These are phyloP conservation scores for Xerocomellus amylosporus DNA, from an alignment of 768 basidiomycete genomes.

Conservation along the genomic window DNA sequence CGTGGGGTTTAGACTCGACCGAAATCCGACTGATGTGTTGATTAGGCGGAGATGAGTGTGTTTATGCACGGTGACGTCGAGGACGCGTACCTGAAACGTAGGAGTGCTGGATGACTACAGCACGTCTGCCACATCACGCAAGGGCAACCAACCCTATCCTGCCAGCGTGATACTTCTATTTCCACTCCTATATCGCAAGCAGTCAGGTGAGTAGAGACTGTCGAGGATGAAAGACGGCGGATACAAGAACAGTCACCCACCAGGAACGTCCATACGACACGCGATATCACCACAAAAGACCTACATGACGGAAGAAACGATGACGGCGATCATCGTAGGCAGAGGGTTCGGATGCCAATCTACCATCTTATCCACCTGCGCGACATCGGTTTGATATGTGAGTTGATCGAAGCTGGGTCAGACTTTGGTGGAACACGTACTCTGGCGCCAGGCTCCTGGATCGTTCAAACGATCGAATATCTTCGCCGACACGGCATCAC, in stretches of 20 bases:
- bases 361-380: conserved; percentile 11
- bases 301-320: background rate
- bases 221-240: background rate
- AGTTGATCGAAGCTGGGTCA: conserved; percentile 7
- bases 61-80: too few species aligned
- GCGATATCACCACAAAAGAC: background rate
- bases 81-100: too few species aligned
- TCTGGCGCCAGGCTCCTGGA: background rate
- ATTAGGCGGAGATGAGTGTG: too few species aligned
- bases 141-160: too few species aligned
- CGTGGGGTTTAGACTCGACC: too few species aligned
- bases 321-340: conserved; percentile 11
- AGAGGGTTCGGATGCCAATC: conserved; percentile 8
- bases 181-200: too few species aligned
- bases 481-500: conserved; percentile 4
- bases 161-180: too few species aligned
- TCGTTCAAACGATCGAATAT: conserved; percentile 7
- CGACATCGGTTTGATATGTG: conserved; percentile 6
- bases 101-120: too few species aligned
- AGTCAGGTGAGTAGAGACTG: background rate
- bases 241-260: background rate
- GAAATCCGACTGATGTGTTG: background rate
- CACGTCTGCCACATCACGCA: too few species aligned
- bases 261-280: background rate
- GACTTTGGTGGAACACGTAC: conserved; percentile 17